A percentile compares a stretch with the other conserved stretches of the same genome.
These are phyloP conservation scores for Cercospora beticola DNA, from an alignment of 2,329 filamentous ascomycete genomes.

Conservation along the genomic window DNA sequence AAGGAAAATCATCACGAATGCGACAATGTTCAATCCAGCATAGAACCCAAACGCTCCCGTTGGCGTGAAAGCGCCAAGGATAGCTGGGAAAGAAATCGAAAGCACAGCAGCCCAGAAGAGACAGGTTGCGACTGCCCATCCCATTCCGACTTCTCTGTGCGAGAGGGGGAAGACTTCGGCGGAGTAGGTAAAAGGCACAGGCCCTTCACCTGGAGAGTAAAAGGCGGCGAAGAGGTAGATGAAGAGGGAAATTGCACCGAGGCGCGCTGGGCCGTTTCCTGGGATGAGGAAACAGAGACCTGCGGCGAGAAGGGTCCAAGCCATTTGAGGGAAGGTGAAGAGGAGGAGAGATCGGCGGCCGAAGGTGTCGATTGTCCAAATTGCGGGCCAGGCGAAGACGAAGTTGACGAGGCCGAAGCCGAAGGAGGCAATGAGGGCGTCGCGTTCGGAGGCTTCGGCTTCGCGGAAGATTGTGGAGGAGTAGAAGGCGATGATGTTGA, in stretches of 20 bases:
- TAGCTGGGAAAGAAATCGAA: conserved; percentile 52
- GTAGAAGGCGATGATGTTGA: conserved; percentile 36
- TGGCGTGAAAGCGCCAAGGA: conserved; percentile 50
- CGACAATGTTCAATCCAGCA: conserved; percentile 55
- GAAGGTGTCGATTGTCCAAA: conserved; percentile 41
- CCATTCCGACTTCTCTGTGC: conserved; percentile 71
- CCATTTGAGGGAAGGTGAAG: conserved; percentile 50
- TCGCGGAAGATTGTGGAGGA: conserved; percentile 38
- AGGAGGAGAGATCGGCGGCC: conserved; percentile 37
- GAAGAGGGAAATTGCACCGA: conserved; percentile 46
- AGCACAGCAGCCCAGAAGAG: conserved; percentile 56
- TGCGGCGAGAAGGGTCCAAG: conserved; percentile 51
- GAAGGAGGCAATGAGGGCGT: conserved; percentile 44
- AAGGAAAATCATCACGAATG: conserved; percentile 52
- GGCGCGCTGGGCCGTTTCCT: conserved; percentile 42
- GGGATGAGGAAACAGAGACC: conserved; percentile 45
- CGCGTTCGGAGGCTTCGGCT: conserved; percentile 37
- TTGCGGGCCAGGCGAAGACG: conserved; percentile 44
- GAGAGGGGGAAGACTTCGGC: conserved; percentile 70
- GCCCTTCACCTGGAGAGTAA: conserved; percentile 46
- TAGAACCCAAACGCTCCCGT: conserved; percentile 60
- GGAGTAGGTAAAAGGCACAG: conserved; percentile 66
- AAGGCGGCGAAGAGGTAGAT: conserved; percentile 54
- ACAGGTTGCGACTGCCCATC: conserved; percentile 66
- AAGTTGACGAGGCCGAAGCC: conserved; percentile 50